These are phyloP conservation scores for Debaryomycetaceae sp. DNA, from an alignment of 1,139 yeast genomes.

Conservation along the genomic window DNA sequence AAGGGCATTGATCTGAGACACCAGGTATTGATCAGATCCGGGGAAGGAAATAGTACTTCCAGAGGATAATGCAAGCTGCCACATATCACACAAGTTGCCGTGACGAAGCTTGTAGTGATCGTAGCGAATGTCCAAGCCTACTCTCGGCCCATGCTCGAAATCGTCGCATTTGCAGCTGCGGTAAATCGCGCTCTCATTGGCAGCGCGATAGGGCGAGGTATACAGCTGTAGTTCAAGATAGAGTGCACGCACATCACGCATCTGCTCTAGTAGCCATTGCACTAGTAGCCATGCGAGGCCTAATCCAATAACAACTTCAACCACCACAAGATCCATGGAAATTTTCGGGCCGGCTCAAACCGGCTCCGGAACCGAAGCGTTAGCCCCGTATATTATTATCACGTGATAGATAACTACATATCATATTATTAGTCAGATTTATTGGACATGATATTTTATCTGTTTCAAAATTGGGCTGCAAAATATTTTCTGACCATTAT, in stretches of 20 bases:
- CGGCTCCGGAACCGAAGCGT: no score
- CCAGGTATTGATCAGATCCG: neutral
- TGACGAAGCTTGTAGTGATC: constrained; percentile 54
- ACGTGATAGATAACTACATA: no score
- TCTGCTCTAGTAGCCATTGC: neutral
- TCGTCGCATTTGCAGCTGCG: constrained; percentile 55
- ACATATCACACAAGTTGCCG: constrained; percentile 59
- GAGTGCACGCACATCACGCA: constrained; percentile 29
- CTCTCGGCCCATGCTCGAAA: constrained; percentile 36
- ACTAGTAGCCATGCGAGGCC: neutral
- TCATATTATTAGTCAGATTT: no score
- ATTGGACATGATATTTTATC: no score
- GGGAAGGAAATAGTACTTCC: neutral
- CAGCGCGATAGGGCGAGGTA: constrained; percentile 43
- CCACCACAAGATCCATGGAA: no score
- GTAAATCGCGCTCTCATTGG: constrained; percentile 52
- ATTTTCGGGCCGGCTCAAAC: no score
- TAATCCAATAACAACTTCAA: no score
- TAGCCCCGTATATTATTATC: no score
- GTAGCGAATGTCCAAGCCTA: constrained; percentile 54
- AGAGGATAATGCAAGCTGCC: constrained; percentile 27
- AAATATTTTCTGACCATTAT: no score
- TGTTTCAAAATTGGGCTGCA: no score
- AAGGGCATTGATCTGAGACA: neutral
- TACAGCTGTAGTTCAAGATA: constrained; percentile 53